Evolutionary conservation across 2,329 filamentous ascomycete species (phyloP).

Genomic region (Coniochaeta prunicola): DNA sequence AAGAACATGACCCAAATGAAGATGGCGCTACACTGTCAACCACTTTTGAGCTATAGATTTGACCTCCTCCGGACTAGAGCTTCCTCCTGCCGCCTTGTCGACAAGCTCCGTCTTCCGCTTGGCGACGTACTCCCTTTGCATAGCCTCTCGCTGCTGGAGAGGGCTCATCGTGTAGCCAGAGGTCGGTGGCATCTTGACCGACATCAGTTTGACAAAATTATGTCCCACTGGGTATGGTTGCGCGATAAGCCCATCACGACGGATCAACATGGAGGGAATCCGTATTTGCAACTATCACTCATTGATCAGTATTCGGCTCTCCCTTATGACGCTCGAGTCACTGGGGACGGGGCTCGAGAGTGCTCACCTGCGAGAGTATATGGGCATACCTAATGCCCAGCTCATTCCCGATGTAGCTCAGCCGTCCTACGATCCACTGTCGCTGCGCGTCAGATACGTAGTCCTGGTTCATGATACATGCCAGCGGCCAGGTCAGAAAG

Average conservation of each 20-base stretch:
- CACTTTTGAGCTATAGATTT: conserved; percentile 30
- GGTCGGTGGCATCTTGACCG: conserved; percentile 20
- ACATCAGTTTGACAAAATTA: conserved; percentile 37
- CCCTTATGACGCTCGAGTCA: not conserved
- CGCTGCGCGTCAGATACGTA: conserved; percentile 53
- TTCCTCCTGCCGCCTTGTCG: conserved; percentile 28
- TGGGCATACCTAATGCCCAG: conserved; percentile 53
- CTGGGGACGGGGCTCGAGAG: not conserved
- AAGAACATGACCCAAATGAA: too few species aligned
- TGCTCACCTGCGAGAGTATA: conserved; percentile 44
- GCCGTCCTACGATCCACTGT: conserved; percentile 44
- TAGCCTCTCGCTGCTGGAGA: conserved; percentile 39
- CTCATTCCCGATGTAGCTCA: conserved; percentile 46
- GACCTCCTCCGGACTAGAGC: conserved; percentile 17
- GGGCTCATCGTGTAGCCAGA: conserved; percentile 32
- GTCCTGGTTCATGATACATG: conserved; percentile 47
- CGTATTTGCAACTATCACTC: conserved; percentile 43
- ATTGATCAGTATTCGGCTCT: conserved; percentile 6
- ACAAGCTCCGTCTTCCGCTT: conserved; percentile 34
- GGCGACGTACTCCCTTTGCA: conserved; percentile 38
- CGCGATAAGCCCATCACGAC: conserved; percentile 41
- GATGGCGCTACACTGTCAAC: conserved; percentile 23
- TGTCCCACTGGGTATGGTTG: conserved; percentile 32
- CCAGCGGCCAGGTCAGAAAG: conserved; percentile 52
- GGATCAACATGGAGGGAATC: conserved; percentile 56